These are phyloP conservation scores for Colletotrichum sp. DNA, from an alignment of 2,329 filamentous ascomycete species.

Conservation along the genomic window DNA sequence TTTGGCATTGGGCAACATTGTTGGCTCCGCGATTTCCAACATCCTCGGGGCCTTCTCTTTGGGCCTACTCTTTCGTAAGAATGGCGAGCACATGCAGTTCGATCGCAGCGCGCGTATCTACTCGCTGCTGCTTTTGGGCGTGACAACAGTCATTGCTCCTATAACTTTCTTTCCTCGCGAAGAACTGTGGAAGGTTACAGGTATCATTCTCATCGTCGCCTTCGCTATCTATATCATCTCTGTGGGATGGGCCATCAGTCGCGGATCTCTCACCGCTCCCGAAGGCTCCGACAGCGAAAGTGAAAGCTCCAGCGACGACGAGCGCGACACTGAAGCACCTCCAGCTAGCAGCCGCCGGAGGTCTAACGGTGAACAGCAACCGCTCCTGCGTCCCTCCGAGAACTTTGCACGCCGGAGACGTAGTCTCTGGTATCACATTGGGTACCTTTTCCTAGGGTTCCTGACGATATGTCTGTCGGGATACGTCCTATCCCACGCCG, in stretches of 20 bases:
- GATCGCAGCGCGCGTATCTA: conserved; percentile 55
- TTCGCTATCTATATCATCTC: conserved; percentile 50
- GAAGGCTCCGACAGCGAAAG: conserved; percentile 36
- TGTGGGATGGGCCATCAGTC: conserved; percentile 49
- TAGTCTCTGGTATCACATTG: conserved; percentile 21
- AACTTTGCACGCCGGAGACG: background rate
- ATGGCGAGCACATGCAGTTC: conserved; percentile 33
- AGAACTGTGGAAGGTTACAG: conserved; percentile 33
- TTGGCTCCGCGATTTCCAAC: conserved; percentile 60
- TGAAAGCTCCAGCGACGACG: conserved; percentile 28
- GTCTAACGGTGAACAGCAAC: background rate
- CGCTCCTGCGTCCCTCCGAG: conserved; percentile 4
- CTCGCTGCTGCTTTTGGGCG: conserved; percentile 41
- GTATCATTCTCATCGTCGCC: conserved; percentile 40
- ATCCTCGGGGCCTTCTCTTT: conserved; percentile 61
- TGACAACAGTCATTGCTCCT: conserved; percentile 45
- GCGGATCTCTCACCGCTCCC: conserved; percentile 43
- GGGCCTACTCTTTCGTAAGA: conserved; percentile 48
- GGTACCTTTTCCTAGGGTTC: conserved; percentile 48
- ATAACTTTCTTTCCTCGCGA: conserved; percentile 26
- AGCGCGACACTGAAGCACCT: conserved; percentile 4
- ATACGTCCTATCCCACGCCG: conserved; percentile 53
- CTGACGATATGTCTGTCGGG: conserved; percentile 50
- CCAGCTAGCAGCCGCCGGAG: background rate
- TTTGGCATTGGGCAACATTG: conserved; percentile 58